phyloP scores from a whole-genome alignment of 768 basidiomycete genomes.

The Neoboletus magnificus region DNA sequence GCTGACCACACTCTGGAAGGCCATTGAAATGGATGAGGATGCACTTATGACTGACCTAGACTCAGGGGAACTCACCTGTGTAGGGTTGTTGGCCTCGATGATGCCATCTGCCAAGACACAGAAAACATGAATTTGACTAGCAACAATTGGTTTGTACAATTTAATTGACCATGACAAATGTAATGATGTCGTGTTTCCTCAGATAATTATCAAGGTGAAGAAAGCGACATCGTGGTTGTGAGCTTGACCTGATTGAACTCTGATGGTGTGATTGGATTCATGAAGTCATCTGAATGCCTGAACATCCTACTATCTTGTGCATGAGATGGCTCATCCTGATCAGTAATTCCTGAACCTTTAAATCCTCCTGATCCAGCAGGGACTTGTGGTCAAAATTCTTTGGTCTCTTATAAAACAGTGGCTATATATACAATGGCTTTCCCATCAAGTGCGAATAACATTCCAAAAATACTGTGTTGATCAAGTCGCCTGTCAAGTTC shows the following conservation, averaged over 20 bases:
- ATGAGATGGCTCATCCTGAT: constrained; percentile 62
- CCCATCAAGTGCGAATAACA: constrained; percentile 60
- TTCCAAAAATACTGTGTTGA: constrained; percentile 35
- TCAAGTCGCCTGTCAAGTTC: constrained; percentile 47
- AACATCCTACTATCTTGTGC: constrained; percentile 72
- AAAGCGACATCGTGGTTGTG: constrained; percentile 63
- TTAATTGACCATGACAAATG: neutral
- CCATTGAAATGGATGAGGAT: constrained; percentile 46
- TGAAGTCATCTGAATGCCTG: constrained; percentile 64
- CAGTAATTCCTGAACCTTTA: constrained; percentile 61
- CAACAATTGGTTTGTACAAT: constrained; percentile 55
- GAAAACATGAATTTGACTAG: constrained; percentile 51
- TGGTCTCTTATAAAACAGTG: constrained; percentile 36
- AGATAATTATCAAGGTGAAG: constrained; percentile 81
- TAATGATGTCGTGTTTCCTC: neutral
- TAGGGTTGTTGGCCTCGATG: constrained; percentile 46
- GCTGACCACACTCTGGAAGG: constrained; percentile 46
- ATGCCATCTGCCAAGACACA: constrained; percentile 31
- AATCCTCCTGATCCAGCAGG: constrained; percentile 45
- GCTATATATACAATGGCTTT: constrained; percentile 56
- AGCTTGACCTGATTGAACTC: constrained; percentile 61
- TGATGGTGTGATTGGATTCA: constrained; percentile 61
- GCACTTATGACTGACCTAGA: constrained; percentile 64
- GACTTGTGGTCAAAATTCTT: constrained; percentile 54
- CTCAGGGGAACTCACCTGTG: constrained; percentile 51